Evolutionary conservation across 352 stramenopile genomes (phyloP).

Genomic region (Sclerospora graminicola): DNA sequence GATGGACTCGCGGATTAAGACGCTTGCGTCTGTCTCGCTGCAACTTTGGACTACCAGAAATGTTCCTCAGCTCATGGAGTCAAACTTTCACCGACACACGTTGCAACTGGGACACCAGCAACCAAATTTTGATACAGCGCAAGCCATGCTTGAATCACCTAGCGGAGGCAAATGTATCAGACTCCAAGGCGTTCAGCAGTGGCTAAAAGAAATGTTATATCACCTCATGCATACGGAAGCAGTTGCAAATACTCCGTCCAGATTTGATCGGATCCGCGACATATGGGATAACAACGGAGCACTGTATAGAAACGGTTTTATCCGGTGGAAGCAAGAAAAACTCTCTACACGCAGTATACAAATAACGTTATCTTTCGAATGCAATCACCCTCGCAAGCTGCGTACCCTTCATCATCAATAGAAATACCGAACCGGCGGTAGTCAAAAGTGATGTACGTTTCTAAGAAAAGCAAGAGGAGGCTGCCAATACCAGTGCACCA

Average conservation of each 20-base stretch:
- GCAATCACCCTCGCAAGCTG: neutral
- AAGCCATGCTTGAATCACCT: constrained; percentile 41
- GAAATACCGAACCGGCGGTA: constrained; percentile 74
- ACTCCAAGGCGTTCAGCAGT: no score
- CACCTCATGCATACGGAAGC: constrained; percentile 77
- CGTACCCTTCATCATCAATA: constrained; percentile 57
- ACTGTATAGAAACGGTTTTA: constrained; percentile 25
- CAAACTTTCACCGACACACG: constrained; percentile 10
- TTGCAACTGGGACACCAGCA: constrained; percentile 17
- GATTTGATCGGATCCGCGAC: constrained; percentile 68
- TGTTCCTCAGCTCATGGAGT: constrained; percentile 8
- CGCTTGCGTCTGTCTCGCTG: constrained; percentile 1
- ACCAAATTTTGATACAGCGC: constrained; percentile 29
- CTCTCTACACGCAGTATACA: constrained; percentile 26
- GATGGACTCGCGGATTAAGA: neutral
- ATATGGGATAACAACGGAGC: constrained; percentile 40
- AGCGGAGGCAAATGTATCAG: no score
- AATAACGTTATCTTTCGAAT: neutral
- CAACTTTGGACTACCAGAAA: constrained; percentile 2
- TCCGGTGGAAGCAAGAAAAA: constrained; percentile 57
- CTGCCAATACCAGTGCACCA: constrained; percentile 70
- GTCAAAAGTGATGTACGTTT: constrained; percentile 81
- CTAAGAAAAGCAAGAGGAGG: constrained; percentile 65
- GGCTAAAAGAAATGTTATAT: no score
- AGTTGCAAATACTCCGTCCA: constrained; percentile 62